Evolutionary conservation across 768 basidiomycete genomes (phyloP), one percentile per base, ranked within the genome.

Genomic region (Suillus lakei): DNA sequence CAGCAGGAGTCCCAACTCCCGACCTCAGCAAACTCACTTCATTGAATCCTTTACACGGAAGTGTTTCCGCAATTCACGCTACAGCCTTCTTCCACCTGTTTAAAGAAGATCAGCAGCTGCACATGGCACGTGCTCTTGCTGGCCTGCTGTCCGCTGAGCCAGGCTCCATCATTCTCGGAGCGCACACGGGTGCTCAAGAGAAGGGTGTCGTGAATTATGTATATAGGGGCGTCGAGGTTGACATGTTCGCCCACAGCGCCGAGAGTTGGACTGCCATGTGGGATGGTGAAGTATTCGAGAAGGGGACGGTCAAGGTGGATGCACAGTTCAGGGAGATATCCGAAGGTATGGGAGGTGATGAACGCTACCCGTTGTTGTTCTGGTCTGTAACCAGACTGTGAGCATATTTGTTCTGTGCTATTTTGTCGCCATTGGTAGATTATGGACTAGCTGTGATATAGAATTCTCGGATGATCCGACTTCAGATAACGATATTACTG

Each of bases 81-180:
- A 80, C 81, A 6, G 71, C 80, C 7, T 77, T 87, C 71, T 85
- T 88, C 64, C 77, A 81, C 73, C 71, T 87, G 36, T 88, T 88
- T 71, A 65, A 70, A 62, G 76, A 81, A 64, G 74, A 67, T 21
- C 61, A 74, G 34, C 85, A 87, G 67, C 64, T 73, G 12, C 68
- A 79, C 41, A 73, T 87, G 56, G 86, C 82, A 2, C 74, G 71
- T 21, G 72, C 74, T 9, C 70, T 86, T 32, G 83, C 81, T 1
- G 75, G 75, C 9, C 71, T 86, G 5, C 77, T 86, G n/a, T 76
- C 80, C 0, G 80, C 79, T 2, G 69, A 70, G 30, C 78, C 81
- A 1, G 85, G 84, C 3, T 83, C 84, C 2, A 67, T 83, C 28
- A 80, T 85, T 44, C 82, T 84, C 64, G 85, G 86, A 15, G 63